Conservation (phyloP, 2,329 filamentous ascomycete genomes). For the Achaetomium macrosporum region DNA sequence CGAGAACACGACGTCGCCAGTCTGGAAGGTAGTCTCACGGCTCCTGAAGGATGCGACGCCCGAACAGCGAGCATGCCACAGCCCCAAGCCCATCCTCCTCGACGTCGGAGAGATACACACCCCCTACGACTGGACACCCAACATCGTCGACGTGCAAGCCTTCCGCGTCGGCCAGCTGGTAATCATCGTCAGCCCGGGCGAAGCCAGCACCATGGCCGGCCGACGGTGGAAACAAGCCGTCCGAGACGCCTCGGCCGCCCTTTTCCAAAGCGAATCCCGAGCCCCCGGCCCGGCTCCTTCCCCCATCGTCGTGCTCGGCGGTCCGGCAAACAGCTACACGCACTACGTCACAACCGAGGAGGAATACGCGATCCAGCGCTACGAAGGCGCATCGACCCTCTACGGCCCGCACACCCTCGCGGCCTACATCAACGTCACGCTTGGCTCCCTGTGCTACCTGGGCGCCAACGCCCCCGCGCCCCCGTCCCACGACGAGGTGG, state of each 20-base stretch:
- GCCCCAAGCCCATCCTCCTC: conserved; percentile 75
- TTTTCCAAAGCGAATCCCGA: conserved; percentile 37
- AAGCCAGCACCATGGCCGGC: conserved; percentile 89
- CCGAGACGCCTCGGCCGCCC: conserved; percentile 41
- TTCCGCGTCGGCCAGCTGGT: conserved; percentile 79
- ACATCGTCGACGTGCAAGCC: conserved; percentile 83
- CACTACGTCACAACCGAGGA: conserved; percentile 76
- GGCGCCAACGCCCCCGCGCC: conserved; percentile 40
- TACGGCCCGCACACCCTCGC: conserved; percentile 77
- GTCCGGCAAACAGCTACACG: conserved; percentile 85
- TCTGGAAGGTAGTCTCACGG: conserved; percentile 73
- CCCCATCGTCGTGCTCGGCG: conserved; percentile 77
- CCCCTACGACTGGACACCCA: conserved; percentile 85
- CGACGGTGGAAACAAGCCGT: conserved; percentile 77
- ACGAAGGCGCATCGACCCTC: conserved; percentile 91
- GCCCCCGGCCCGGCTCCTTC: neutral
- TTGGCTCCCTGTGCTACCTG: conserved; percentile 65
- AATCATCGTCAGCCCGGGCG: conserved; percentile 78
- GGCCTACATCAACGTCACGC: conserved; percentile 81
- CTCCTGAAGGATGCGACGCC: conserved; percentile 64
- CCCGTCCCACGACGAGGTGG: conserved; percentile 35
- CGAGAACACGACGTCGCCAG: conserved; percentile 59
- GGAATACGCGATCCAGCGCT: conserved; percentile 78
- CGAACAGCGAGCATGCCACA: conserved; percentile 70
- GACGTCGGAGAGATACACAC: conserved; percentile 75